Base-by-base conservation (phyloP, 2,329 filamentous ascomycete genomes). In the Pseudocercospora fijiensis region DNA sequence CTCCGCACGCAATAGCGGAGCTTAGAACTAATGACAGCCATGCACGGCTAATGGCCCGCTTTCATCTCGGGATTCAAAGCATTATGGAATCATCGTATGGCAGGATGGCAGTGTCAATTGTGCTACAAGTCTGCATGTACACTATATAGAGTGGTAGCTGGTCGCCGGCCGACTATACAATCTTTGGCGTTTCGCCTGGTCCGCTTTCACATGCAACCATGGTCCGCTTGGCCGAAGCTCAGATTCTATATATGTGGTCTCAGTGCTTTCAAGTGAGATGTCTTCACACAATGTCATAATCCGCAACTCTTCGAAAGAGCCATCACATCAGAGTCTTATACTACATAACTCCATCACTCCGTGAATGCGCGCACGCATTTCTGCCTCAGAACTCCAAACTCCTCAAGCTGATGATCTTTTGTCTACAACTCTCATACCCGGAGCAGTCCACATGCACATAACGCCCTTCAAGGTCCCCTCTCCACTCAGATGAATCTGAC, bases 401-500 rank as follows among this genome's bases (percentile, higher is more conserved):
- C 37, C 52, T 33, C 37, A 41, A n/a, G 37, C 16, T 41, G 37
- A n/a, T 4, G 16, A 18, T 16, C 37, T 41, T n/a, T 73, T 69
- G 37, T 72, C 70, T 22, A 71, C 71, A 27, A 61, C 53, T 27
- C 72, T 64, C 77, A 76, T 49, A 75, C 76, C 76, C 76, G 77
- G 18, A 75, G 68, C 24, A 77, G 63, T 33, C 94, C 94, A 75
- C 94, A 97, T 7, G 94, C 94, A 79, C 97, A 78, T 98, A 97
- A 0, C 93, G 93, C 1, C 94, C 94, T 67, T 86, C 91, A 0
- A 94, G 94, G 0, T 94, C 94, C 77, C 96, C 97, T 66, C 94
- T 85, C 94, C 94, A 98, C 80, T 98, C 94, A 0, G 94, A 94
- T n/a, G 91, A 96, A 74, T 97, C 92, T 47, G 96, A 83, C 0